These are phyloP conservation scores for Colletotrichum caudatum DNA, from an alignment of 2,329 filamentous ascomycete species.

Conservation along the genomic window DNA sequence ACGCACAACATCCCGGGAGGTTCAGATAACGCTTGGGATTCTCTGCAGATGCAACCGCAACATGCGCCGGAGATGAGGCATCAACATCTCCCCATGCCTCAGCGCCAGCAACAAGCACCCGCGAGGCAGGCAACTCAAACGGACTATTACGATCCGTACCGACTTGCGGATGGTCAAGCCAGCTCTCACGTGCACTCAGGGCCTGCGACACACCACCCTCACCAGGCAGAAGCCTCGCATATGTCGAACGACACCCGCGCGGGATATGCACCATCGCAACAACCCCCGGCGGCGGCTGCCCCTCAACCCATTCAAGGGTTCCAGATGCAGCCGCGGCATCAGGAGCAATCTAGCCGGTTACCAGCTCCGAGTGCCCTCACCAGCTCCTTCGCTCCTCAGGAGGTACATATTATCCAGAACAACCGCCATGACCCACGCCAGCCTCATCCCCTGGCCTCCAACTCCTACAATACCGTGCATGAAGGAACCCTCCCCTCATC, in stretches of 20 bases:
- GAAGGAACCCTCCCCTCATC: conserved; percentile 32
- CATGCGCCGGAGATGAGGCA: conserved; percentile 30
- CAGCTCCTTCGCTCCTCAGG: conserved; percentile 23
- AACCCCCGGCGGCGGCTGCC: conserved; percentile 3
- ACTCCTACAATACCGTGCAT: conserved; percentile 30
- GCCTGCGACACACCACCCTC: not conserved
- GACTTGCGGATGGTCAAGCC: conserved; percentile 25
- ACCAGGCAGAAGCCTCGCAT: conserved; percentile 17
- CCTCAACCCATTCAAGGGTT: conserved; percentile 27
- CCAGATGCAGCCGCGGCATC: conserved; percentile 28
- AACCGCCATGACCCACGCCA: conserved; percentile 28
- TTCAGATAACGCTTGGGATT: conserved; percentile 28
- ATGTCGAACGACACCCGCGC: conserved; percentile 19
- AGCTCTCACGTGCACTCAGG: conserved; percentile 15
- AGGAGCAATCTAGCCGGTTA: conserved; percentile 24
- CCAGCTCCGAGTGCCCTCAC: conserved; percentile 1
- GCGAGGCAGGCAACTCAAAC: conserved; percentile 21
- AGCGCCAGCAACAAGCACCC: conserved; percentile 24
- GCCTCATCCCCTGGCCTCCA: conserved; percentile 24
- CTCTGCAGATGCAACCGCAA: conserved; percentile 31
- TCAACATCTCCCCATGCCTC: conserved; percentile 29
- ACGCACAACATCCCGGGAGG: conserved; percentile 19
- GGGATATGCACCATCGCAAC: conserved; percentile 21
- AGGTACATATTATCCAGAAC: conserved; percentile 36
- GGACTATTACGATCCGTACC: conserved; percentile 35